phyloP scores from a whole-genome alignment of 768 basidiomycete species.

The Leccinellum rugosiceps region DNA sequence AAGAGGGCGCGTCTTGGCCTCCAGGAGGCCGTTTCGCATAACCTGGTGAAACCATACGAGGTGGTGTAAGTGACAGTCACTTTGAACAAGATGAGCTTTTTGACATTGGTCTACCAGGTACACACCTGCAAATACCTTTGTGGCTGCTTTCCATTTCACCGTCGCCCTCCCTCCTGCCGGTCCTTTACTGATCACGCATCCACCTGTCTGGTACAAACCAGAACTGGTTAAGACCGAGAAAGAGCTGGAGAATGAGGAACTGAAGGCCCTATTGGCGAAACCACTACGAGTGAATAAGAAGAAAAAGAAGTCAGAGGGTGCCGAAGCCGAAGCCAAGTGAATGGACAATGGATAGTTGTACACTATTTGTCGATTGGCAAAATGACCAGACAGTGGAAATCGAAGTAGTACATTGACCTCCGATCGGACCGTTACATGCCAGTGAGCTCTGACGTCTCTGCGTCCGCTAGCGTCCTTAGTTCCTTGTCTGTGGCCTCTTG shows the following conservation, averaged over 20 bases:
- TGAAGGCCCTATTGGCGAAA: constrained; percentile 75
- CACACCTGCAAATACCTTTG: constrained; percentile 78
- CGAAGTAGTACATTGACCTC: not conserved
- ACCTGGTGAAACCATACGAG: constrained; percentile 91
- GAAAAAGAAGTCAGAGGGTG: constrained; percentile 75
- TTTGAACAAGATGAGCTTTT: not conserved
- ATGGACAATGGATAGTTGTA: constrained; percentile 15
- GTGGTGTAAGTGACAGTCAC: constrained; percentile 62
- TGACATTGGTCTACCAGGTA: constrained; percentile 44
- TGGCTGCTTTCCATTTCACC: constrained; percentile 97
- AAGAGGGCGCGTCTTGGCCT: constrained; percentile 93
- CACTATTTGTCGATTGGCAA: constrained; percentile 15
- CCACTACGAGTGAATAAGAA: constrained; percentile 88
- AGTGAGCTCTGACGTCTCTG: constrained; percentile 1
- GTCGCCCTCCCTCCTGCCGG: constrained; percentile 90
- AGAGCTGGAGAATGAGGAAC: constrained; percentile 82
- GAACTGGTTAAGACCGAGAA: constrained; percentile 89
- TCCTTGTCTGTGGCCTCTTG: constrained; percentile 48
- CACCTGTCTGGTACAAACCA: constrained; percentile 90
- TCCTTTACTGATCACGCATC: constrained; percentile 81
- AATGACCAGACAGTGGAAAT: constrained; percentile 9
- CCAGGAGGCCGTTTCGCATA: constrained; percentile 93
- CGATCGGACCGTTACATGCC: not conserved
- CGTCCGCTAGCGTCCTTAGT: not conserved
- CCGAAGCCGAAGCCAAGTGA: constrained; percentile 33